A percentile compares a stretch with the other conserved stretches of the same genome.
These are phyloP conservation scores for Claviceps digitariae DNA, from an alignment of 2,329 filamentous ascomycete genomes.

Conservation along the genomic window DNA sequence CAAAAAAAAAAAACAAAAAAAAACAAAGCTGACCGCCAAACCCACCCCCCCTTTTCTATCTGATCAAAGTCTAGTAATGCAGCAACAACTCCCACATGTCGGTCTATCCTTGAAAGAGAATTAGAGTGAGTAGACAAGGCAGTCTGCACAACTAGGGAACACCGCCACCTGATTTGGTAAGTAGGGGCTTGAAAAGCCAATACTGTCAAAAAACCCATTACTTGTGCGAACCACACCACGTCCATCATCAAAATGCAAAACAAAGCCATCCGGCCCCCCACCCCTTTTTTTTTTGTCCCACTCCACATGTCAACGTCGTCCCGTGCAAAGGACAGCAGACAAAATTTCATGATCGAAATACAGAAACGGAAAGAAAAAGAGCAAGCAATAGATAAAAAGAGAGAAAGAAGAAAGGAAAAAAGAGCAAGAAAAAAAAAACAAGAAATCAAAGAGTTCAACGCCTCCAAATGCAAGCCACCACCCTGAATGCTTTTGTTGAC, in stretches of 20 bases:
- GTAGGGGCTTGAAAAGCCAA: conserved; percentile 2
- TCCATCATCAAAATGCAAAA: conserved; percentile 1
- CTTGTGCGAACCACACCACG: background rate
- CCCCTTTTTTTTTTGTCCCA: no score
- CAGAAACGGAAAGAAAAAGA: conserved; percentile 8
- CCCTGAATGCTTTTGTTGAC: conserved; percentile 15
- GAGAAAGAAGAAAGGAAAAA: conserved; percentile 5
- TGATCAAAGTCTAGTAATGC: conserved; percentile 26
- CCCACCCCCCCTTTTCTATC: conserved; percentile 22
- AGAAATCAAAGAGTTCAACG: conserved; percentile 19
- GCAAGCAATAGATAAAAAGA: background rate
- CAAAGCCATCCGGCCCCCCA: background rate
- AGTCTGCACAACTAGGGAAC: conserved; percentile 17
- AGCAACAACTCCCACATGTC: conserved; percentile 21
- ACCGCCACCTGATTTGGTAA: conserved; percentile 6
- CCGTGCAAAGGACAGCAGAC: background rate
- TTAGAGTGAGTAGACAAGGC: conserved; percentile 12
- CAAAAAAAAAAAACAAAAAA: no score
- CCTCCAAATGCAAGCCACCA: conserved; percentile 24
- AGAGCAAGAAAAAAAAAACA: conserved; percentile 7
- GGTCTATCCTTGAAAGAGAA: conserved; percentile 17
- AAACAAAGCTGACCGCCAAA: conserved; percentile 14
- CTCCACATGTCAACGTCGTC: no score
- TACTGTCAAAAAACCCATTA: conserved; percentile 1
- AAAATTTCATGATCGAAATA: conserved; percentile 1